Percentiles rank a stretch among this genome's conserved stretches.
Evolutionary conservation across 345 rosid genomes (phyloP).

Genomic region (Erucastrum elatum): DNA sequence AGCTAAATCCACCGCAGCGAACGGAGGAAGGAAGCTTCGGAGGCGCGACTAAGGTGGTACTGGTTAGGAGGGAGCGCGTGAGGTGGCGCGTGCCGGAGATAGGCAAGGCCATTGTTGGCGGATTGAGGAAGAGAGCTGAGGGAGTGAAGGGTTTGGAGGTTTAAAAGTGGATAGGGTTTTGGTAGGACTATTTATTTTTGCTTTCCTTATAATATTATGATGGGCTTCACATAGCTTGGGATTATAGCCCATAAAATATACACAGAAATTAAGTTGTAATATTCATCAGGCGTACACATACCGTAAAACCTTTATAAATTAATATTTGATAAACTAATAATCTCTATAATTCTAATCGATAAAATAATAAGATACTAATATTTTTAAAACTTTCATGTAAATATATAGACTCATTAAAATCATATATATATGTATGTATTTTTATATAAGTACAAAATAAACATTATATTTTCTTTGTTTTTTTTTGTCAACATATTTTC

Average conservation of each 20-base stretch:
- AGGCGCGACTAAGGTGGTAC: slow-evolving; percentile 37
- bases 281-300: too few relatives aligned
- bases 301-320: too few relatives aligned
- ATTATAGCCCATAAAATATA: background rate
- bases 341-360: too few relatives aligned
- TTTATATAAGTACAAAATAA: too few relatives aligned
- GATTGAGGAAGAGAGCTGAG: slow-evolving; percentile 9
- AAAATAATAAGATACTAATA: too few relatives aligned
- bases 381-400: too few relatives aligned
- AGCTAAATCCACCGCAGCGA: slow-evolving; percentile 45
- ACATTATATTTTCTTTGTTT: too few relatives aligned
- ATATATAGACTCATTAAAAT: too few relatives aligned
- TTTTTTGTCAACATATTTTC: too few relatives aligned
- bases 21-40: slow-evolving; percentile 46
- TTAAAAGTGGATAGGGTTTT: slow-evolving; percentile 38
- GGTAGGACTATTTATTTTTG: background rate
- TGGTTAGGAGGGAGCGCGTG: slow-evolving; percentile 37
- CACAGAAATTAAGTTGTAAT: background rate
- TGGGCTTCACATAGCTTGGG: slow-evolving; percentile 15
- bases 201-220: background rate
- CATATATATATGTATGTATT: too few relatives aligned
- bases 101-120: slow-evolving; percentile 58
- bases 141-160: slow-evolving; percentile 1
- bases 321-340: too few relatives aligned
- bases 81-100: slow-evolving; percentile 51